Conservation (phyloP, 208 protist species). For the Vickermania ingenoplastis region DNA sequence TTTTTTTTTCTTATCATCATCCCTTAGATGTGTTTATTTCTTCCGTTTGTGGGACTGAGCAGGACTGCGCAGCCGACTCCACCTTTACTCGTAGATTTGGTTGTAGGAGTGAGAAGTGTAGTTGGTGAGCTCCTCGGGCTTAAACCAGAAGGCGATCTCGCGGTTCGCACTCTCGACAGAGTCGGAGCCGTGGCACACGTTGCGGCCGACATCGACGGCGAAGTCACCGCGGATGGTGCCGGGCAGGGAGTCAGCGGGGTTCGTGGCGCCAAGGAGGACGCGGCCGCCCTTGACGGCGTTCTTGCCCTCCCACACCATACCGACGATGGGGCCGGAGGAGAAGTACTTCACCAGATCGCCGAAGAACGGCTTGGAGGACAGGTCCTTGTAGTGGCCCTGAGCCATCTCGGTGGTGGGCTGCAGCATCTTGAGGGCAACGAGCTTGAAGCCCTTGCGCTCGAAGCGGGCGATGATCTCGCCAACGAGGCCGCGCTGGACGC, state of each 20-base stretch:
- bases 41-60: too few relatives aligned
- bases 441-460: slow-evolving; percentile 93
- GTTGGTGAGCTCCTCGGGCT: slow-evolving; percentile 70
- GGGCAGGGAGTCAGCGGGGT: slow-evolving; percentile 87
- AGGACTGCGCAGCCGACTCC: too few relatives aligned
- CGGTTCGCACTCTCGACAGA: slow-evolving; percentile 85
- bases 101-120: slow-evolving; percentile 70
- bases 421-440: slow-evolving; percentile 93
- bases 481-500: slow-evolving; percentile 90
- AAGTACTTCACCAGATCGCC: slow-evolving; percentile 90
- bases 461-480: slow-evolving; percentile 94
- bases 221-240: slow-evolving; percentile 97
- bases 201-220: slow-evolving; percentile 91
- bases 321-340: slow-evolving; percentile 94
- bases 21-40: too few relatives aligned
- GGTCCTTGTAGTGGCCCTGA: slow-evolving; percentile 87
- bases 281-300: slow-evolving; percentile 91
- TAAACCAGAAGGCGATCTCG: slow-evolving; percentile 98
- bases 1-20: too few relatives aligned
- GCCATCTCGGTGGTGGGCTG: slow-evolving; percentile 71
- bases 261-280: slow-evolving; percentile 93
- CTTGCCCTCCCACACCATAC: slow-evolving; percentile 97
- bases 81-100: slow-evolving; percentile 84
- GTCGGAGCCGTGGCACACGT: slow-evolving; percentile 97
- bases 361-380: slow-evolving; percentile 92